phyloP scores from a whole-genome alignment of 2,329 filamentous ascomycete species.

The Orbilia blumenaviensis region DNA sequence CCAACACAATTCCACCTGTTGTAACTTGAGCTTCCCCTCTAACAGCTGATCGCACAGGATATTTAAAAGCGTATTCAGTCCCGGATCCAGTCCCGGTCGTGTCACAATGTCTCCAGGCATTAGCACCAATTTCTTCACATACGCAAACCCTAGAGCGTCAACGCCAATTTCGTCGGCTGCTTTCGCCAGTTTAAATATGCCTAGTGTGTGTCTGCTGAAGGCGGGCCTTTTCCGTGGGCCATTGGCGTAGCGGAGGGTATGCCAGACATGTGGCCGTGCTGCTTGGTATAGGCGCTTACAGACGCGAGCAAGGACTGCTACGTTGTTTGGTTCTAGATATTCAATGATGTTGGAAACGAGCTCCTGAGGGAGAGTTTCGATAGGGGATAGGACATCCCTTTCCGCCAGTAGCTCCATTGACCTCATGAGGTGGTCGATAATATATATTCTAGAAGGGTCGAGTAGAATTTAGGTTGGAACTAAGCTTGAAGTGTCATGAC shows the following conservation, averaged over 20 bases:
- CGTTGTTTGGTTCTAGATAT: neutral
- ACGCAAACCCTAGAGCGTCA: neutral
- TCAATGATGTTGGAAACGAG: neutral
- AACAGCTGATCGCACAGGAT: neutral
- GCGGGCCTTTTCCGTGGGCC: neutral
- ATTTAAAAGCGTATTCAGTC: neutral
- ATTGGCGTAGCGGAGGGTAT: neutral
- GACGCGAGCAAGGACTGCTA: neutral
- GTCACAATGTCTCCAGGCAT: neutral
- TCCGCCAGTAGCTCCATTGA: neutral
- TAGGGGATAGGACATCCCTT: neutral
- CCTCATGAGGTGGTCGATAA: too few species aligned
- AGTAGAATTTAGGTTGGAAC: too few species aligned
- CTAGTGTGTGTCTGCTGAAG: neutral
- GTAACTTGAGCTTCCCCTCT: neutral
- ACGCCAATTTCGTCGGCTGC: neutral
- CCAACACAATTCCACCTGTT: constrained; percentile 2
- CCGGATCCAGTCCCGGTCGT: neutral
- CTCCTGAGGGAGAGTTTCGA: neutral
- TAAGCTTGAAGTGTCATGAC: too few species aligned
- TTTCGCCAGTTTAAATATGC: neutral
- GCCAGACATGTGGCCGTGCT: neutral
- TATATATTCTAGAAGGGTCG: too few species aligned
- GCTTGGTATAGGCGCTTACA: neutral
- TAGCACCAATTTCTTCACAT: neutral